phyloP scores from a whole-genome alignment of 345 rosid genomes.

The Zanthoxylum bungeanum region DNA sequence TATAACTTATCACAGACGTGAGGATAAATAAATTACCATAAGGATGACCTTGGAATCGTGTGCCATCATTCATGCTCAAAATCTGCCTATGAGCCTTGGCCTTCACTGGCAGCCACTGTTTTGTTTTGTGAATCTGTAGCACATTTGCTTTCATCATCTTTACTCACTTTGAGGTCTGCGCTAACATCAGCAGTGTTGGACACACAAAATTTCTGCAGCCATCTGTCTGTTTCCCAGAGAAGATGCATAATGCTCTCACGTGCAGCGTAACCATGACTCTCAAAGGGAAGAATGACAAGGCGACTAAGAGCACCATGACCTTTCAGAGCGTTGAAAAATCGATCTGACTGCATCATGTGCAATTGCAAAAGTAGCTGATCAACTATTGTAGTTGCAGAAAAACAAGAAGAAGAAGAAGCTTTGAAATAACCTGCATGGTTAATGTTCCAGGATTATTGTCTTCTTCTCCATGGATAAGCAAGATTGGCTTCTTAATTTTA shows the following conservation, averaged over 20 bases:
- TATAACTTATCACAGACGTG: neutral
- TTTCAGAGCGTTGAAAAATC: conserved; percentile 91
- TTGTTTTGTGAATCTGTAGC: conserved; percentile 41
- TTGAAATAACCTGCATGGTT: conserved; percentile 80
- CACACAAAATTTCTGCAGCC: conserved; percentile 87
- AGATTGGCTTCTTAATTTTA: conserved; percentile 92
- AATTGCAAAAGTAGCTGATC: conserved; percentile 12
- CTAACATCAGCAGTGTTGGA: conserved; percentile 48
- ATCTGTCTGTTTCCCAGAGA: conserved; percentile 96
- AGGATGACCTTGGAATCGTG: conserved; percentile 46
- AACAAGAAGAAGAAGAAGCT: neutral
- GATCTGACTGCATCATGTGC: conserved; percentile 66
- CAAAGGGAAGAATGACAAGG: conserved; percentile 84
- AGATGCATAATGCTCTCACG: conserved; percentile 98
- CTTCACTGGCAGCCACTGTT: conserved; percentile 49
- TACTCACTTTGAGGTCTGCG: conserved; percentile 30
- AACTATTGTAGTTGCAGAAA: neutral
- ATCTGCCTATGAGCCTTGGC: conserved; percentile 56
- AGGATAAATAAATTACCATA: conserved; percentile 37
- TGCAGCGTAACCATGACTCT: conserved; percentile 94
- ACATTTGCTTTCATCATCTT: conserved; percentile 35
- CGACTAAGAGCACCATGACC: conserved; percentile 96
- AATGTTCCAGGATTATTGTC: conserved; percentile 94
- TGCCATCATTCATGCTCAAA: conserved; percentile 28
- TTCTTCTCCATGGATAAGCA: conserved; percentile 98